Evolutionary conservation across 2,329 filamentous ascomycete species (phyloP).

Genomic region (Sclerotinia borealis): DNA sequence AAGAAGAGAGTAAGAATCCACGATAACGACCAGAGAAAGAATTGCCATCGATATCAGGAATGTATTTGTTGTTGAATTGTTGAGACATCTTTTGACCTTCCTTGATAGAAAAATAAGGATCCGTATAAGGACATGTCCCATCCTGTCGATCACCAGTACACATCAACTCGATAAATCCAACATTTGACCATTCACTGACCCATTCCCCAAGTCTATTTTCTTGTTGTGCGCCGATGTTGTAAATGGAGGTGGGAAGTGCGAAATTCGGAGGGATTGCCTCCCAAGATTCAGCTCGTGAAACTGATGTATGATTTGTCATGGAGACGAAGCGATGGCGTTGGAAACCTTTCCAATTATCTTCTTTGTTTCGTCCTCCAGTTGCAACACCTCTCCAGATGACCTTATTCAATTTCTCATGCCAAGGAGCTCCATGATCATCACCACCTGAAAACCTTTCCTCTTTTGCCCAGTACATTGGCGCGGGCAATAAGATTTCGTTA

Average conservation of each 20-base stretch:
- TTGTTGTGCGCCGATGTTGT: constrained; percentile 38
- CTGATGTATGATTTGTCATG: constrained; percentile 45
- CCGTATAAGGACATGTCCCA: constrained; percentile 42
- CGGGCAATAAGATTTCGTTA: constrained; percentile 59
- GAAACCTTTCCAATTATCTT: constrained; percentile 48
- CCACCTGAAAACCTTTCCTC: constrained; percentile 56
- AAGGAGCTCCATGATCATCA: constrained; percentile 47
- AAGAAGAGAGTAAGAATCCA: constrained; percentile 62
- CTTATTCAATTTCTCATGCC: constrained; percentile 49
- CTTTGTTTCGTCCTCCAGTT: constrained; percentile 48
- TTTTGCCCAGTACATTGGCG: constrained; percentile 56
- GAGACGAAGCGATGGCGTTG: constrained; percentile 52
- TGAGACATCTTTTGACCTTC: constrained; percentile 45
- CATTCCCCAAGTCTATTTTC: constrained; percentile 40
- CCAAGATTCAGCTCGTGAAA: constrained; percentile 31
- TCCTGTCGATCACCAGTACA: constrained; percentile 39
- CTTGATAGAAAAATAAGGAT: constrained; percentile 39
- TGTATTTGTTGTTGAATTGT: constrained; percentile 59
- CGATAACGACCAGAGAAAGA: constrained; percentile 64
- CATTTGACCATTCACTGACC: constrained; percentile 31
- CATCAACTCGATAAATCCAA: constrained; percentile 36
- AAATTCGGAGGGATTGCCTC: constrained; percentile 44
- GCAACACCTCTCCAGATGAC: constrained; percentile 61
- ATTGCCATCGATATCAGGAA: constrained; percentile 75
- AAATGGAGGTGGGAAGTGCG: constrained; percentile 43